Percentiles rank a stretch among this genome's conserved stretches.
Conservation (phyloP, 192 early-diverging fungal species). For the Ambispora gerdemannii region DNA sequence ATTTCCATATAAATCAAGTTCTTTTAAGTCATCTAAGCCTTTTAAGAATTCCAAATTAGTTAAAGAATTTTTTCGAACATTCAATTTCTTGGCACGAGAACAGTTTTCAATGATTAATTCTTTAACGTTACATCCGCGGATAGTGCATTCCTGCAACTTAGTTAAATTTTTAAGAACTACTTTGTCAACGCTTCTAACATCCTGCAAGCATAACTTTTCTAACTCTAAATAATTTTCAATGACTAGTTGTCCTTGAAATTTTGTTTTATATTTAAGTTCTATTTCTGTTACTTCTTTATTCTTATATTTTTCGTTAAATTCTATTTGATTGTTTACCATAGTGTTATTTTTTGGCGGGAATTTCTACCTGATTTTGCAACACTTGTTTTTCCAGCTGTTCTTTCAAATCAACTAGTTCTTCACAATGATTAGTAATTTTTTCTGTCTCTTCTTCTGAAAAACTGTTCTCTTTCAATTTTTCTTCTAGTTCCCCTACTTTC, state of each 20-base stretch:
- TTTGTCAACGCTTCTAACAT: not conserved
- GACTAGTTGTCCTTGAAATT: conserved; percentile 10
- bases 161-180: not conserved
- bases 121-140: not conserved
- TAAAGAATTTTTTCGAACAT: not conserved
- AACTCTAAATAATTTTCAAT: conserved; percentile 4
- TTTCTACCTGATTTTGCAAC: too few species aligned
- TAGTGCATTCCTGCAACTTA: not conserved
- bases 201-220: not conserved
- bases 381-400: not conserved
- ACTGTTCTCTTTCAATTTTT: conserved; percentile 1
- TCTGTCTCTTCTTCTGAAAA: not conserved
- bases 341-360: too few species aligned
- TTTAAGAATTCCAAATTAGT: not conserved
- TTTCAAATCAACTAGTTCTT: not conserved
- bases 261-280: not conserved
- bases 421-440: not conserved
- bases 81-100: not conserved
- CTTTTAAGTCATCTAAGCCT: conserved; percentile 1
- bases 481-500: not conserved
- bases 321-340: conserved; percentile 7
- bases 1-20: conserved; percentile 10
- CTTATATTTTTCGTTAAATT: not conserved
- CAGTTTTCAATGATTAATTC: conserved; percentile 16
- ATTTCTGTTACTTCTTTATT: conserved; percentile 17